These are phyloP conservation scores for Amesomyces nigricolor DNA, from an alignment of 2,329 filamentous ascomycete genomes.

Conservation along the genomic window DNA sequence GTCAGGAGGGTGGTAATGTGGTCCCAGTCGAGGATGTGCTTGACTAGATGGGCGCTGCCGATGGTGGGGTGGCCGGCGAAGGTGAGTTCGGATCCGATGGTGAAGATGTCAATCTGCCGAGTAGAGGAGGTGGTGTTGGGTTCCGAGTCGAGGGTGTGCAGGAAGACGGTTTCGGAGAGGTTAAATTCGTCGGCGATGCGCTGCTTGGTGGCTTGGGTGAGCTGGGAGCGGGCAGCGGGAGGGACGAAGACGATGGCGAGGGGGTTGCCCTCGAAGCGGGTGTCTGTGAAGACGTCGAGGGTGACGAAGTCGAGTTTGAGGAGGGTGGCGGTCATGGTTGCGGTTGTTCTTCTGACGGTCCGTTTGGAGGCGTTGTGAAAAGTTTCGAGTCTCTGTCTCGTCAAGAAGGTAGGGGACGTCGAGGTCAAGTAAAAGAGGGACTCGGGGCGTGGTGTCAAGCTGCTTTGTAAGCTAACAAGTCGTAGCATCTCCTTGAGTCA, in stretches of 20 bases:
- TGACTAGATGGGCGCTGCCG: slow-evolving; percentile 48
- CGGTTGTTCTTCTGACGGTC: too few species aligned
- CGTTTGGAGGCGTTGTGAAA: too few species aligned
- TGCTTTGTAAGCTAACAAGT: too few species aligned
- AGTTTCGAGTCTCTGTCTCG: too few species aligned
- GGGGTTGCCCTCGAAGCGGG: slow-evolving; percentile 51
- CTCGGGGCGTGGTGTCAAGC: too few species aligned
- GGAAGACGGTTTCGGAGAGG: slow-evolving; percentile 58
- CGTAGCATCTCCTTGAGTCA: too few species aligned
- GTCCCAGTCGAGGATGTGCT: slow-evolving; percentile 31
- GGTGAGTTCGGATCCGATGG: slow-evolving; percentile 46
- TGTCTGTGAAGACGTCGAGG: slow-evolving; percentile 53
- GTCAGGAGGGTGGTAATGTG: slow-evolving; percentile 43
- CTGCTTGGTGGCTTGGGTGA: slow-evolving; percentile 51
- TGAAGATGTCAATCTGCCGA: slow-evolving; percentile 54
- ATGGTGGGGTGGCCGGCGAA: slow-evolving; percentile 61
- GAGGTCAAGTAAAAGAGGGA: too few species aligned
- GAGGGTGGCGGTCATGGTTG: not conserved
- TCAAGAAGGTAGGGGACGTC: too few species aligned
- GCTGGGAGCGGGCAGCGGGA: slow-evolving; percentile 29
- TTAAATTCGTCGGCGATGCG: slow-evolving; percentile 57
- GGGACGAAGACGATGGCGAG: slow-evolving; percentile 55
- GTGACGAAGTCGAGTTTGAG: slow-evolving; percentile 43
- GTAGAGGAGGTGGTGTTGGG: slow-evolving; percentile 24
- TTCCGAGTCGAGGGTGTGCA: slow-evolving; percentile 42